Conservation (phyloP, 257 asterid species). For the Cinchona pubescens region DNA sequence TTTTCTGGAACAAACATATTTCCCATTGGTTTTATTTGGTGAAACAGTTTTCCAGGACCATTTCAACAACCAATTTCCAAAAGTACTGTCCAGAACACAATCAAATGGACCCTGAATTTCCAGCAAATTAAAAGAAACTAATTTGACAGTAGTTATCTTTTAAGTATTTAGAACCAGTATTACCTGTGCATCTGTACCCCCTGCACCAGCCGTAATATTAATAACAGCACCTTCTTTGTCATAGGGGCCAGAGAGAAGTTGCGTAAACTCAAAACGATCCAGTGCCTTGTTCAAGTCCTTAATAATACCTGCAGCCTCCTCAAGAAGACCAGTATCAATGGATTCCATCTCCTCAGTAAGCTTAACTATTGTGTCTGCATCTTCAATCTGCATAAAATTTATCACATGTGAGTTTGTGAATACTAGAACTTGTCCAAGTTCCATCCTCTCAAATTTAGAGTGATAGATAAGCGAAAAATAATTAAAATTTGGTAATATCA, state of each 20-base stretch:
- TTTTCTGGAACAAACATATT: background rate
- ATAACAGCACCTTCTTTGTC: constrained; percentile 93
- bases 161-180: constrained; percentile 13
- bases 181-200: constrained; percentile 99
- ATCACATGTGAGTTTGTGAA: constrained; percentile 1
- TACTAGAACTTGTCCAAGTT: background rate
- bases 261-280: constrained; percentile 83
- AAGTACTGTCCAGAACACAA: background rate
- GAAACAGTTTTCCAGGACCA: no score
- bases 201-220: constrained; percentile 88
- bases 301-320: constrained; percentile 80
- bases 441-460: background rate
- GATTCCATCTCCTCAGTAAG: constrained; percentile 97
- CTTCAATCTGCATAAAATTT: constrained; percentile 51
- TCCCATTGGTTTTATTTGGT: background rate
- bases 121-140: background rate
- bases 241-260: constrained; percentile 90
- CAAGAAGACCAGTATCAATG: constrained; percentile 61
- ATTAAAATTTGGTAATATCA: no score
- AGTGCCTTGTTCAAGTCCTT: constrained; percentile 73
- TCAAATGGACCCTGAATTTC: background rate
- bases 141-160: background rate
- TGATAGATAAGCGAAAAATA: background rate
- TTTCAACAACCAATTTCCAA: background rate
- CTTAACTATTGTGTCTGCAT: constrained; percentile 80